Conservation (phyloP, 768 basidiomycete species). For the Boletus insuetus region DNA sequence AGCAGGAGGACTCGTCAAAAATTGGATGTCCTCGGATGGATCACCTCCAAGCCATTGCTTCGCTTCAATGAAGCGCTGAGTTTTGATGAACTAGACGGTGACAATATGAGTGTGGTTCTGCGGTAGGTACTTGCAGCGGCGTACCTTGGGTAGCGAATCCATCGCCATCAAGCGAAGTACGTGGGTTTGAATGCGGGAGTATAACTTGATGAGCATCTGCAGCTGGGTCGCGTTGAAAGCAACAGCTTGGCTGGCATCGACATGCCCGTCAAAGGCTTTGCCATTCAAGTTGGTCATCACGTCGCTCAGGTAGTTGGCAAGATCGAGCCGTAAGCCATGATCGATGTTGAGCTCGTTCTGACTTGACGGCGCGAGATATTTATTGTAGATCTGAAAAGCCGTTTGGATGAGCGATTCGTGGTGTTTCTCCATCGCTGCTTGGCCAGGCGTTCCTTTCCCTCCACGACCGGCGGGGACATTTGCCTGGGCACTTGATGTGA, state of each 20-base stretch:
- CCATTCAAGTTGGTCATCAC: constrained; percentile 77
- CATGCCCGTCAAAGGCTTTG: constrained; percentile 72
- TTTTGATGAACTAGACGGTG: constrained; percentile 75
- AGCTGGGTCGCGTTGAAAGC: constrained; percentile 94
- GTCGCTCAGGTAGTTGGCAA: constrained; percentile 90
- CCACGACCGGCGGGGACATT: constrained; percentile 40
- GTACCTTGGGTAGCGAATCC: constrained; percentile 95
- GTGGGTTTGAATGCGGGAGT: constrained; percentile 95
- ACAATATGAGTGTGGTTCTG: constrained; percentile 9
- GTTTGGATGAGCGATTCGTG: constrained; percentile 94
- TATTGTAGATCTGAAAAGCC: constrained; percentile 92
- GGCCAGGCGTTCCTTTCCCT: constrained; percentile 60
- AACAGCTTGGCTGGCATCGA: constrained; percentile 77
- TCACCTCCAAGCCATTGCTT: constrained; percentile 78
- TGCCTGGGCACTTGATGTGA: constrained; percentile 88
- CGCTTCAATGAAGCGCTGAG: constrained; percentile 74
- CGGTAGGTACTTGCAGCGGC: constrained; percentile 12
- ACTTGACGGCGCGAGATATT: constrained; percentile 92
- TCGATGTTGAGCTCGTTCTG: constrained; percentile 98
- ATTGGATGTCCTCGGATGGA: constrained; percentile 60
- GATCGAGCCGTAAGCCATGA: constrained; percentile 91
- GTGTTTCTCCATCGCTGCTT: constrained; percentile 93
- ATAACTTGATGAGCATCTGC: constrained; percentile 88
- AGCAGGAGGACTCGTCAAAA: constrained; percentile 55
- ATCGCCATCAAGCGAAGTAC: constrained; percentile 98